Conservation (phyloP, 176 grass and related monocot genomes). For the Cenchrus purpureus region DNA sequence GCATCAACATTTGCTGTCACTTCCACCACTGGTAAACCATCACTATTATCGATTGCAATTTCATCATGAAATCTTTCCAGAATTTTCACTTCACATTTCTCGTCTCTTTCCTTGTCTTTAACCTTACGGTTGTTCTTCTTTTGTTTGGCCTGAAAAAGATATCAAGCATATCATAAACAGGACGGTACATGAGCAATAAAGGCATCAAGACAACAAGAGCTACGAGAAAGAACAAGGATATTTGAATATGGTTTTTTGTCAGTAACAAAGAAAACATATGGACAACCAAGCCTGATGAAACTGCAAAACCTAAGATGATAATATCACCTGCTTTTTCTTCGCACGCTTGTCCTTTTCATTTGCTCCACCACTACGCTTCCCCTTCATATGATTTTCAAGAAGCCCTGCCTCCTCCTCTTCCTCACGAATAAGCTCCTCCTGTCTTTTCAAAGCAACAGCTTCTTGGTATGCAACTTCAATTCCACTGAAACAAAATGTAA, state of each 20-base stretch:
- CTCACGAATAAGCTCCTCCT: constrained; percentile 96
- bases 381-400: constrained; percentile 74
- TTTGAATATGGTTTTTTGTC: not conserved
- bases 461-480: constrained; percentile 94
- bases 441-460: constrained; percentile 91
- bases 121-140: constrained; percentile 83
- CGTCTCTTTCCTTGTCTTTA: constrained; percentile 74
- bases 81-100: constrained; percentile 59
- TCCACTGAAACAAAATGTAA: constrained; percentile 68
- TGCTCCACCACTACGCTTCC: constrained; percentile 51
- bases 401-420: constrained; percentile 88
- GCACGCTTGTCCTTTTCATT: constrained; percentile 85
- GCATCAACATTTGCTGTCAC: constrained; percentile 58
- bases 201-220: constrained; percentile 13
- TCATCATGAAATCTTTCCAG: constrained; percentile 70
- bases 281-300: constrained; percentile 4
- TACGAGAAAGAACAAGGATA: constrained; percentile 21
- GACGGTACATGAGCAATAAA: constrained; percentile 20
- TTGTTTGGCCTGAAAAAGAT: constrained; percentile 67
- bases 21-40: constrained; percentile 46
- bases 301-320: not conserved
- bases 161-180: constrained; percentile 23
- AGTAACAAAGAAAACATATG: not conserved
- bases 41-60: constrained; percentile 55
- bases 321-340: constrained; percentile 90